Evolutionary conservation across 306 rosid genomes (phyloP), one percentile per base, ranked within the genome.

Genomic region (Mucuna pruriens): DNA sequence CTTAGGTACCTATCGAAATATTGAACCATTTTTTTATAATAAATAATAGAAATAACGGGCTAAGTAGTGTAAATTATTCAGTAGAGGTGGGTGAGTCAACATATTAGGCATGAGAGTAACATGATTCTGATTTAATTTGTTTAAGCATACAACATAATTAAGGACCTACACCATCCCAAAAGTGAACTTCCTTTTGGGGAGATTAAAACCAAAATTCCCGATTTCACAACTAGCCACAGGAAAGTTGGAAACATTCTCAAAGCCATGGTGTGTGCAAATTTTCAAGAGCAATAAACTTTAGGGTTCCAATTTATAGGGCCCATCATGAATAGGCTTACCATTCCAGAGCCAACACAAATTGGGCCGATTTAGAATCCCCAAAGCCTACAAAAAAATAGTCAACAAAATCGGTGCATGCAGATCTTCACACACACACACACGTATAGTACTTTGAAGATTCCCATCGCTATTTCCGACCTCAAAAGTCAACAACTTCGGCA

Each of bases 401-500:
- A 84, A 73, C 57, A 78, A 73, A 54, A 84, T 73, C 87, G 87
- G 87, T 78, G 87, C 9, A n/a, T 78, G 87, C 9, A n/a, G 25
- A 44, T 84, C 20, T 25, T 64, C 55, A 48, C n/a, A n/a, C n/a
- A 29, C 3, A 1, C 3, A 1, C 31, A 29, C 1, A 63, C 3
- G 49, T 49, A 71, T 57, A 70, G 82, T 72, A 63, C 25, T 3
- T 6, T 51, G 20, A 36, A 36, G 33, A 76, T 77, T 23, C 26
- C 7, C 11, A 71, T 20, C 8, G 17, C 36, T 19, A 9, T 64
- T 46, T 55, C 77, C 15, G 8, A 55, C 78, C 58, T 65, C 40
- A 38, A 74, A 69, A 75, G 89, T 88, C 91, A 86, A 42, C 75
- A 88, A 78, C 85, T 71, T 36, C 86, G 85, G 89, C 88, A 8